Percentiles rank a stretch among this genome's conserved stretches.
These are phyloP conservation scores for Acer negundo DNA, from an alignment of 345 rosid genomes.

Conservation along the genomic window DNA sequence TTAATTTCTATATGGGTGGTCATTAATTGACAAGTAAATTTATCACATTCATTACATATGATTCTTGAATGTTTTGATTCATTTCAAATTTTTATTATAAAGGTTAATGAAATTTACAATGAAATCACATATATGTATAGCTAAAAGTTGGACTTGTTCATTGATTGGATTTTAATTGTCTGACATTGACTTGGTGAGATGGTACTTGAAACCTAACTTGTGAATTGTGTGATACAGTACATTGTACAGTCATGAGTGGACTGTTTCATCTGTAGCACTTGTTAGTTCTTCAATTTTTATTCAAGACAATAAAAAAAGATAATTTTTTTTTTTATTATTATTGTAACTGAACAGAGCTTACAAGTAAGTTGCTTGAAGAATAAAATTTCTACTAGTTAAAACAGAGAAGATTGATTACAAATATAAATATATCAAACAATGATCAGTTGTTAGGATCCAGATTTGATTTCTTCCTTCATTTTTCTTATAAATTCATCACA, in stretches of 20 bases:
- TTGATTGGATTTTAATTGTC: background rate
- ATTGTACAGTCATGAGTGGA: background rate
- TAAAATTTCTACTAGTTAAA: no score
- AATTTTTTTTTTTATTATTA: no score
- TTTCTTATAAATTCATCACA: constrained; percentile 70
- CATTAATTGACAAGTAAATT: background rate
- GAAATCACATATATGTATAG: no score
- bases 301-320: background rate
- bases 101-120: no score
- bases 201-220: constrained; percentile 9
- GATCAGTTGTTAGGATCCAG: constrained; percentile 27
- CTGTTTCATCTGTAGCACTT: background rate
- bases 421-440: constrained; percentile 6
- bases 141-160: background rate
- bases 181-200: constrained; percentile 5
- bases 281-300: background rate
- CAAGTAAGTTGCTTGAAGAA: no score
- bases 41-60: no score
- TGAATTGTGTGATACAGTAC: background rate
- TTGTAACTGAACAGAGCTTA: no score
- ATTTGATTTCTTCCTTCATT: constrained; percentile 50
- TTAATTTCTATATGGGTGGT: constrained; percentile 8
- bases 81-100: no score
- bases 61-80: no score
- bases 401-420: no score